Percentiles rank a stretch among this genome's conserved stretches.
Conservation (phyloP, 257 asterid species). For the Solanum verrucosum region DNA sequence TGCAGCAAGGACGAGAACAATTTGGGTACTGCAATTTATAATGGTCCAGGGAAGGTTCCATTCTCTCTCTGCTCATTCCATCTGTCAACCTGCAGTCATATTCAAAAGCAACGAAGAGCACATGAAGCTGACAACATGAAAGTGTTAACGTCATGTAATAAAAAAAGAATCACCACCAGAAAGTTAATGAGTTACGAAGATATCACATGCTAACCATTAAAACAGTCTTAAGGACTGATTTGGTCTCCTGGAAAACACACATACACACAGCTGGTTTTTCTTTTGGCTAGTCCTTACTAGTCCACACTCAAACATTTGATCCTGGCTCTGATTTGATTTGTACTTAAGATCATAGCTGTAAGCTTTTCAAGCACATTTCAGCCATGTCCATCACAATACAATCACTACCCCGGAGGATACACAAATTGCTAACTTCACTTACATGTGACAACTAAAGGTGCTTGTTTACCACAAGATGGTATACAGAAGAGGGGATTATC, state of each 20-base stretch:
- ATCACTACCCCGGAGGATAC: not conserved
- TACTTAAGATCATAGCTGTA: not conserved
- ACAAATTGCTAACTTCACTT: not conserved
- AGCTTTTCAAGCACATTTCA: not conserved
- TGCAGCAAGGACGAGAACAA: conserved; percentile 11
- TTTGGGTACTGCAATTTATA: conserved; percentile 25
- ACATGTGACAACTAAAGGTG: not conserved
- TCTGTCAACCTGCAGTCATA: conserved; percentile 62
- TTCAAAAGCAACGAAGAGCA: not conserved
- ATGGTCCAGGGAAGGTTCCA: conserved; percentile 95
- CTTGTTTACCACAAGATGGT: not conserved
- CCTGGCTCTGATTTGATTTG: not conserved
- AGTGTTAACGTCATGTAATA: not conserved
- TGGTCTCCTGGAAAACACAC: not conserved
- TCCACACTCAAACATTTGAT: not conserved
- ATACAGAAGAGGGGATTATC: not conserved
- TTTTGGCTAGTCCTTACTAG: not conserved
- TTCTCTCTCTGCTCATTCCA: conserved; percentile 99
- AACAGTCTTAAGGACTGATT: not conserved
- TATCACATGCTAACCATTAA: not conserved
- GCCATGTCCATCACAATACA: not conserved
- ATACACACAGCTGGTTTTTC: not conserved
- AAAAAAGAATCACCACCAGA: not conserved
- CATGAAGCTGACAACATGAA: not conserved
- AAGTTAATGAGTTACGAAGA: not conserved